phyloP scores from a whole-genome alignment of 1,284 basidiomycete species.

The Tylopilus sp. region DNA sequence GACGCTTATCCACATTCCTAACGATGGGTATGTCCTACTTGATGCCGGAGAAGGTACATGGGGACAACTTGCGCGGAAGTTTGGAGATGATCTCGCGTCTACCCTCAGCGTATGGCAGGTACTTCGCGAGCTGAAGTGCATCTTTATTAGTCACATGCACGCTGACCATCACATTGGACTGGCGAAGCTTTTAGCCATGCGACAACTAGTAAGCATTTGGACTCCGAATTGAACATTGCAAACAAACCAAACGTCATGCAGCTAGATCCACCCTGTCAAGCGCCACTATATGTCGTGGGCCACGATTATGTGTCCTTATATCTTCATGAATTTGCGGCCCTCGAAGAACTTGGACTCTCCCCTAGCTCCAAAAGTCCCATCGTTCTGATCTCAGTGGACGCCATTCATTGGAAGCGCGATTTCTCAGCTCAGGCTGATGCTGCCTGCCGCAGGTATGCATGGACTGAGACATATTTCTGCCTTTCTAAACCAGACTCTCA shows the following conservation, averaged over 20 bases:
- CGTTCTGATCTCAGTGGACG: slow-evolving; percentile 51
- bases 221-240: neutral
- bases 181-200: slow-evolving; percentile 67
- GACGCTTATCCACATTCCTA: slow-evolving; percentile 70
- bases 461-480: neutral
- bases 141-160: slow-evolving; percentile 90
- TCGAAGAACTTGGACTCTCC: slow-evolving; percentile 65
- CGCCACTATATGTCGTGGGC: slow-evolving; percentile 71
- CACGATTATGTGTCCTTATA: slow-evolving; percentile 55
- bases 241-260: slow-evolving; percentile 27
- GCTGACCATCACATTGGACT: slow-evolving; percentile 92
- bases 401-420: slow-evolving; percentile 45
- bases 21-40: slow-evolving; percentile 70
- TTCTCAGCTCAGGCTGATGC: slow-evolving; percentile 18
- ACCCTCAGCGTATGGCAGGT: slow-evolving; percentile 50
- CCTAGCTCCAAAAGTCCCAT: slow-evolving; percentile 49
- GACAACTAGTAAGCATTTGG: slow-evolving; percentile 56
- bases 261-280: slow-evolving; percentile 55
- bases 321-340: slow-evolving; percentile 59
- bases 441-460: slow-evolving; percentile 8
- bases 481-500: slow-evolving; percentile 11
- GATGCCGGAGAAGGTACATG: slow-evolving; percentile 92
- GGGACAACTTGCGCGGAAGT: slow-evolving; percentile 82
- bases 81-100: slow-evolving; percentile 53
- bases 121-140: slow-evolving; percentile 68